Percentiles rank a stretch among this genome's conserved stretches.
Evolutionary conservation across 345 rosid species (phyloP).

Genomic region (Salix purpurea): DNA sequence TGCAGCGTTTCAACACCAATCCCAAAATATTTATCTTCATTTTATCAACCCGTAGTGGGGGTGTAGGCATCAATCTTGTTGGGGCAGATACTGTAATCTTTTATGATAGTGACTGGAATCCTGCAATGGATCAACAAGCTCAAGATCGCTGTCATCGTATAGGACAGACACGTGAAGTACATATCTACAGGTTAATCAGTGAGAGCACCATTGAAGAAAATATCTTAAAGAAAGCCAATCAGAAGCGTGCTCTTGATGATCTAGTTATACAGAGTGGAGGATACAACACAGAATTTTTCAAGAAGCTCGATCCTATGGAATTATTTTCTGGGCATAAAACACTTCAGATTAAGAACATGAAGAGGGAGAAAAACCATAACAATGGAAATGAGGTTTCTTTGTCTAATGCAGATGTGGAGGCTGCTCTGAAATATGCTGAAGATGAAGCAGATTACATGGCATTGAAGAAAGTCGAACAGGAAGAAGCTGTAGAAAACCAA

Average conservation of each 20-base stretch:
- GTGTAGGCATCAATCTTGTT: constrained; percentile 96
- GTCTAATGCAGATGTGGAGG: constrained; percentile 94
- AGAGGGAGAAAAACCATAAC: constrained; percentile 43
- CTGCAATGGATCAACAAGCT: constrained; percentile 99
- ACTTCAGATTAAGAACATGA: constrained; percentile 48
- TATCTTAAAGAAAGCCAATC: constrained; percentile 96
- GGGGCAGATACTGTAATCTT: constrained; percentile 99
- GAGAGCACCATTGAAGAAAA: constrained; percentile 99
- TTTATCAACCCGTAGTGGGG: constrained; percentile 98
- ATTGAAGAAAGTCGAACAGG: constrained; percentile 91
- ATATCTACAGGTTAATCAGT: constrained; percentile 92
- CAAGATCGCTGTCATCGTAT: constrained; percentile 99
- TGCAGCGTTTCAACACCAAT: constrained; percentile 99
- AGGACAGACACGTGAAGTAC: constrained; percentile 99
- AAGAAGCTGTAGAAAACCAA: constrained; percentile 98
- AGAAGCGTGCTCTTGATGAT: constrained; percentile 97
- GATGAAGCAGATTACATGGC: constrained; percentile 99
- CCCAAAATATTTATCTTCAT: constrained; percentile 96
- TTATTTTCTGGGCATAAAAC: constrained; percentile 80
- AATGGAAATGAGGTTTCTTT: constrained; percentile 51
- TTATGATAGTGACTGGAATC: constrained; percentile 99
- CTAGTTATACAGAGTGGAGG: constrained; percentile 96
- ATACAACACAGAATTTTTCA: constrained; percentile 95
- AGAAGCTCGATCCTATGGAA: constrained; percentile 98
- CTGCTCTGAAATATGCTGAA: constrained; percentile 92